A percentile compares a stretch with the other conserved stretches of the same genome.
These are phyloP conservation scores for Przewalskia tangutica DNA, from an alignment of 257 asterid genomes.

Conservation along the genomic window DNA sequence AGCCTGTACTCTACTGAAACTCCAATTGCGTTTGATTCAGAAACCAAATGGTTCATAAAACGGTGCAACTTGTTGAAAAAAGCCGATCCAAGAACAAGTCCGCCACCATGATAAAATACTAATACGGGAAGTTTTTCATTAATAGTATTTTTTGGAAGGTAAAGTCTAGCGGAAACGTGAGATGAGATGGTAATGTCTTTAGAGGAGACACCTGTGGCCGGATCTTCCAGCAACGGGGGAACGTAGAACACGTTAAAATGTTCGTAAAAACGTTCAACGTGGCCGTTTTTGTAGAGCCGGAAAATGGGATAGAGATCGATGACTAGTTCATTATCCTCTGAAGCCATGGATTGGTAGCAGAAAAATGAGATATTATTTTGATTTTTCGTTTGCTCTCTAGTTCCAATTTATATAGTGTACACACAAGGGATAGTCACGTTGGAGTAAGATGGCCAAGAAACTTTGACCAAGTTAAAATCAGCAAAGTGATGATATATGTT, in stretches of 20 bases:
- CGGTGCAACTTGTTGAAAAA: constrained; percentile 10
- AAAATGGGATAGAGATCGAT: constrained; percentile 14
- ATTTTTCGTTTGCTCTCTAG: too few relatives aligned
- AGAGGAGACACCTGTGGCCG: constrained; percentile 12
- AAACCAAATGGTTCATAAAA: constrained; percentile 4
- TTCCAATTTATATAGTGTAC: too few relatives aligned
- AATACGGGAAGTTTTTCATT: constrained; percentile 13
- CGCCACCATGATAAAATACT: constrained; percentile 24
- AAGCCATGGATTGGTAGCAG: constrained; percentile 5
- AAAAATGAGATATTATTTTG: neutral
- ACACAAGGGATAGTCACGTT: neutral
- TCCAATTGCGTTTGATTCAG: constrained; percentile 4
- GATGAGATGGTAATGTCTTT: constrained; percentile 16
- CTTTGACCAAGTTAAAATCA: too few relatives aligned
- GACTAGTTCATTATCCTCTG: constrained; percentile 9
- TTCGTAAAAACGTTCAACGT: constrained; percentile 13
- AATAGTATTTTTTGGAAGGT: constrained; percentile 9
- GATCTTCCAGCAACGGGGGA: constrained; percentile 9
- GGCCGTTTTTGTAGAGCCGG: constrained; percentile 18
- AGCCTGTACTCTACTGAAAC: constrained; percentile 22
- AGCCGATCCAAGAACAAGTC: constrained; percentile 19
- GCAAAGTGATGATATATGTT: too few relatives aligned
- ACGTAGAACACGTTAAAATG: neutral
- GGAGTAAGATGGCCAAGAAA: neutral
- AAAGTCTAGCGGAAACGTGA: constrained; percentile 20